Percentiles rank a stretch among this genome's conserved stretches.
phyloP scores from a whole-genome alignment of 2,329 filamentous ascomycete species.

The Thelonectria blattea region DNA sequence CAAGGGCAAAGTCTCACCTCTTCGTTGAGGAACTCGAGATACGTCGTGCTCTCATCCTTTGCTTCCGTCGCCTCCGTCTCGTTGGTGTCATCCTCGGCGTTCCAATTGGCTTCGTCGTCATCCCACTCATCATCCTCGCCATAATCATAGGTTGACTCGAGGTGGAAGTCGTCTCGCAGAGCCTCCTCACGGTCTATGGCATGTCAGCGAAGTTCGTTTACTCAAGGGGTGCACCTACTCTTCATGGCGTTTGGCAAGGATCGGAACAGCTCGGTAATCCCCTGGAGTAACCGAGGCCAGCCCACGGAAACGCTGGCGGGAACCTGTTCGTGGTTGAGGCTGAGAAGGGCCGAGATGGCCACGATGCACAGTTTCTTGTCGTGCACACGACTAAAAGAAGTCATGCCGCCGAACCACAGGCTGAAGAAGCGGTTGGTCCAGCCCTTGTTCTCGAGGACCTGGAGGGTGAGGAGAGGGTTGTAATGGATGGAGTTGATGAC shows the following conservation, averaged over 20 bases:
- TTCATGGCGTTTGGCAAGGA: slow-evolving; percentile 87
- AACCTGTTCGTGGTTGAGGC: slow-evolving; percentile 79
- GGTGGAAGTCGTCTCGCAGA: slow-evolving; percentile 83
- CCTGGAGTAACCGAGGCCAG: slow-evolving; percentile 89
- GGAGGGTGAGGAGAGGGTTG: slow-evolving; percentile 84
- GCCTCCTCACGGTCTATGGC: slow-evolving; percentile 84
- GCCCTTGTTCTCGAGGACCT: slow-evolving; percentile 85
- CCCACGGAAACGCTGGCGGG: slow-evolving; percentile 92
- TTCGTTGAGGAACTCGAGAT: slow-evolving; percentile 93
- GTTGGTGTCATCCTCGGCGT: slow-evolving; percentile 72
- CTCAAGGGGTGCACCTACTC: slow-evolving; percentile 59
- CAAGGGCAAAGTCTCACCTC: slow-evolving; percentile 62
- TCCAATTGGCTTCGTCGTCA: slow-evolving; percentile 83
- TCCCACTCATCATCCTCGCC: slow-evolving; percentile 82
- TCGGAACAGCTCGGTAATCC: slow-evolving; percentile 89
- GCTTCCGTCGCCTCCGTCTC: slow-evolving; percentile 70
- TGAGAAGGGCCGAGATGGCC: slow-evolving; percentile 86
- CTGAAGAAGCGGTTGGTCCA: slow-evolving; percentile 99
- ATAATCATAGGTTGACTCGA: slow-evolving; percentile 67
- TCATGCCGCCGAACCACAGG: slow-evolving; percentile 96
- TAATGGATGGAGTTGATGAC: slow-evolving; percentile 98
- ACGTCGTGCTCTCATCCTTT: slow-evolving; percentile 90
- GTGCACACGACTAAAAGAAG: slow-evolving; percentile 90
- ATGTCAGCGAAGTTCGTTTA: slow-evolving; percentile 33
- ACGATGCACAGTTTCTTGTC: slow-evolving; percentile 99